Conservation (phyloP, 2,329 filamentous ascomycete genomes). For the Verticillium alfalfae region DNA sequence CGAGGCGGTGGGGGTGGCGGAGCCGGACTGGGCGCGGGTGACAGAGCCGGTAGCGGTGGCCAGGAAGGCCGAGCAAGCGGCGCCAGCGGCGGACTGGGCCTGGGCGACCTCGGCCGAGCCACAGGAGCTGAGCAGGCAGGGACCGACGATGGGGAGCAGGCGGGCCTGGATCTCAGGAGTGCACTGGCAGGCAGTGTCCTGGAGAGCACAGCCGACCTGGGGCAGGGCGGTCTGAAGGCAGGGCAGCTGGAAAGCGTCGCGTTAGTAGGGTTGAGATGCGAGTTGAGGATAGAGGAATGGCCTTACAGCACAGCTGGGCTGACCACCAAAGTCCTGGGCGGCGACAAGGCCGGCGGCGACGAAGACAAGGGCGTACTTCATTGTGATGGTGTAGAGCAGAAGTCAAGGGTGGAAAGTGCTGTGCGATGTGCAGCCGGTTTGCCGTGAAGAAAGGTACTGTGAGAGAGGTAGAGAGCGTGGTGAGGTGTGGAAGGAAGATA, state of each 20-base stretch:
- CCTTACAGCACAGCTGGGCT: conserved; percentile 36
- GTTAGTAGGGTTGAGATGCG: background rate
- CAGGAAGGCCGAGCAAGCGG: conserved; percentile 15
- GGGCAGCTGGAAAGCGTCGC: conserved; percentile 10
- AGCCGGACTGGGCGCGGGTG: background rate
- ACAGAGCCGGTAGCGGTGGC: conserved; percentile 8
- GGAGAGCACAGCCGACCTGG: conserved; percentile 26
- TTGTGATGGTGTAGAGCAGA: conserved; percentile 17
- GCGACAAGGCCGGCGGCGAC: conserved; percentile 28
- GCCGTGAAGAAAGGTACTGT: background rate
- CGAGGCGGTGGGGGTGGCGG: background rate
- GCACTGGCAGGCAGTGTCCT: conserved; percentile 33
- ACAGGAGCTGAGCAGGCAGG: conserved; percentile 29
- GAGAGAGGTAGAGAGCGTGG: background rate
- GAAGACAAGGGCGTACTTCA: conserved; percentile 32
- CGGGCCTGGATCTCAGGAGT: conserved; percentile 21
- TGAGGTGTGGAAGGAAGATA: background rate
- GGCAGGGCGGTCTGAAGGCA: conserved; percentile 29
- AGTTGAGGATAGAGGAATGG: background rate
- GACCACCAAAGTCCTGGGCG: conserved; percentile 28
- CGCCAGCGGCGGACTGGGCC: conserved; percentile 23
- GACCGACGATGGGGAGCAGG: conserved; percentile 19
- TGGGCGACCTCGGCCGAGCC: conserved; percentile 18
- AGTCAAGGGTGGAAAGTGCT: background rate
- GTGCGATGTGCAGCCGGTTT: background rate